A percentile compares a stretch with the other conserved stretches of the same genome.
phyloP scores from a whole-genome alignment of 139 green algal genomes.

The Eudorina sp. region DNA sequence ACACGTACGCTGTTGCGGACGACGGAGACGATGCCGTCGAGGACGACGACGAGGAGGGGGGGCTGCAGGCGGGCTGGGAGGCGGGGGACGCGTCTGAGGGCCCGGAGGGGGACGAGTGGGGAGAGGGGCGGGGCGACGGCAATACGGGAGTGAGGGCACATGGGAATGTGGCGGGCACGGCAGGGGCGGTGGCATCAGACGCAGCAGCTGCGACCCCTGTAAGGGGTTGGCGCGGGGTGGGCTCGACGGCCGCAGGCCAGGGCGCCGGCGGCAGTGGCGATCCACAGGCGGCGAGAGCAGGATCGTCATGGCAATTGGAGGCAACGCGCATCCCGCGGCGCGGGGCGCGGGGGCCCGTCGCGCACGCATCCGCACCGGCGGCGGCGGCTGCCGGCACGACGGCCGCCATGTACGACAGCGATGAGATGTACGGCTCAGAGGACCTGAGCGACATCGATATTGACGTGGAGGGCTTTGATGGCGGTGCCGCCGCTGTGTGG shows the following conservation, averaged over 20 bases:
- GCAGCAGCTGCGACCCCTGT: too few species aligned
- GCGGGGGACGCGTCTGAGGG: too few species aligned
- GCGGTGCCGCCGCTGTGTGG: not conserved
- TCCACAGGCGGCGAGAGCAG: not conserved
- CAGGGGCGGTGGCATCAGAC: not conserved
- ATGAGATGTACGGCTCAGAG: not conserved
- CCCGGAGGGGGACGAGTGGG: not conserved
- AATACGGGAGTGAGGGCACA: too few species aligned
- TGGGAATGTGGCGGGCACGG: not conserved
- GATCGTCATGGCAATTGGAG: too few species aligned
- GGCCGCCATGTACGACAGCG: slow-evolving; percentile 18
- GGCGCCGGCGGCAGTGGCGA: not conserved
- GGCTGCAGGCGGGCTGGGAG: too few species aligned
- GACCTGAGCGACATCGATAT: not conserved
- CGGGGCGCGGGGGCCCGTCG: too few species aligned
- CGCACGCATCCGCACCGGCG: not conserved
- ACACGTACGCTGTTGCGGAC: not conserved
- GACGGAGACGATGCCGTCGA: not conserved
- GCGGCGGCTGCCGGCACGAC: too few species aligned
- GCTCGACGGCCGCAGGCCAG: too few species aligned
- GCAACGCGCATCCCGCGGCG: too few species aligned
- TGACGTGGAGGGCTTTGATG: not conserved
- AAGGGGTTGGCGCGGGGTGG: too few species aligned
- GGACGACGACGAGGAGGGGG: not conserved
- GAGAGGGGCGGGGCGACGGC: too few species aligned